Evolutionary conservation across 495 filamentous ascomycete species (phyloP).

Genomic region (Neurospora sp.): DNA sequence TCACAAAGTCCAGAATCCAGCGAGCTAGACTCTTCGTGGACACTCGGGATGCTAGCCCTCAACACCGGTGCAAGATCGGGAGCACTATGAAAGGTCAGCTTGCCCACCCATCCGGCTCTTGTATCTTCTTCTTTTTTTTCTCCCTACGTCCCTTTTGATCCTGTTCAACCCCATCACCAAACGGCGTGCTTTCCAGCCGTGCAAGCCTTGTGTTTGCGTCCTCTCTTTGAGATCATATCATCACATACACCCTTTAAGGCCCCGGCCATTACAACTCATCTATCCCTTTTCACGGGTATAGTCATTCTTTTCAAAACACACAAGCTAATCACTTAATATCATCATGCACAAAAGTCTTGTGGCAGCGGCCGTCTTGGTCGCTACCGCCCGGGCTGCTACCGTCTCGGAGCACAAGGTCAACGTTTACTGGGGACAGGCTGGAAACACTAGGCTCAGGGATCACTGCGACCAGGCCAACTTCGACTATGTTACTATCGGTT

Average conservation of each 20-base stretch:
- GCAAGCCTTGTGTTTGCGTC: slow-evolving; percentile 37
- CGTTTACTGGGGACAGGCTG: slow-evolving; percentile 28
- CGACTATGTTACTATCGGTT: slow-evolving; percentile 32
- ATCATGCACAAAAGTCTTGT: slow-evolving; percentile 17
- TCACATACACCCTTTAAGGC: slow-evolving; percentile 22
- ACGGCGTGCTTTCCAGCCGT: slow-evolving; percentile 30
- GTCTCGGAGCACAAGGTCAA: slow-evolving; percentile 14
- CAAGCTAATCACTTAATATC: background rate
- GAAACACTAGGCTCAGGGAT: slow-evolving; percentile 13
- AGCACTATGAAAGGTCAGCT: slow-evolving; percentile 10
- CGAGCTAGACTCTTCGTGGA: background rate
- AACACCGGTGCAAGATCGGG: background rate
- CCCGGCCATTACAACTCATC: slow-evolving; percentile 13
- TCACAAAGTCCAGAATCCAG: background rate
- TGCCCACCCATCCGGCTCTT: slow-evolving; percentile 3
- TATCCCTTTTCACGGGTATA: slow-evolving; percentile 13
- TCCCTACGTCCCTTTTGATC: slow-evolving; percentile 10
- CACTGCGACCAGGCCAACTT: slow-evolving; percentile 24
- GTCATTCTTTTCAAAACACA: slow-evolving; percentile 3
- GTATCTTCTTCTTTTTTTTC: too few relatives aligned
- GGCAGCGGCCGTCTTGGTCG: slow-evolving; percentile 24
- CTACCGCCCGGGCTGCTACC: slow-evolving; percentile 17
- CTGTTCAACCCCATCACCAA: slow-evolving; percentile 20
- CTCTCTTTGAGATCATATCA: slow-evolving; percentile 29
- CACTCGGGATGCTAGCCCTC: background rate